Conservation (phyloP, 495 filamentous ascomycete genomes). For the Astrocystis sublimbata region DNA sequence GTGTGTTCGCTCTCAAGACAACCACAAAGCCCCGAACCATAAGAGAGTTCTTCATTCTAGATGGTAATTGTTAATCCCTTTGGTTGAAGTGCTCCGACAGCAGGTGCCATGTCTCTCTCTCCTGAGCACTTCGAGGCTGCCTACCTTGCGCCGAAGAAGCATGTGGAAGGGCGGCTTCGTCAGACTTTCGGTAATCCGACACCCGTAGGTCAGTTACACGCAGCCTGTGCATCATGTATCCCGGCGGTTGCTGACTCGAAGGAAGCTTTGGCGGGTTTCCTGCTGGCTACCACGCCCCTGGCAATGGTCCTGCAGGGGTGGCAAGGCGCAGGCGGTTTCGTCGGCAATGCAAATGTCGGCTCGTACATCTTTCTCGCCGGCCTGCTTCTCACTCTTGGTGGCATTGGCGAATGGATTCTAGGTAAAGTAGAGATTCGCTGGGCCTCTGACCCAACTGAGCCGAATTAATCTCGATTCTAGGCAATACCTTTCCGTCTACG, state of each 20-base stretch:
- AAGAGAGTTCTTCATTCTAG: too few relatives aligned
- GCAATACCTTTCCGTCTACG: slow-evolving; percentile 11
- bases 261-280: slow-evolving; percentile 3
- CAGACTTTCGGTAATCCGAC: slow-evolving; percentile 64
- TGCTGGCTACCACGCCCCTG: neutral
- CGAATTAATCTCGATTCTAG: neutral
- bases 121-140: slow-evolving; percentile 66
- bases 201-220: slow-evolving; percentile 39
- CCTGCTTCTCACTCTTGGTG: slow-evolving; percentile 2
- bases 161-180: slow-evolving; percentile 49
- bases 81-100: slow-evolving; percentile 48
- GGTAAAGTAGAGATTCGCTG: neutral
- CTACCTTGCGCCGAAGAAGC: slow-evolving; percentile 61
- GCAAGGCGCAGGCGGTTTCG: slow-evolving; percentile 2
- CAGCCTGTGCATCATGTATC: neutral
- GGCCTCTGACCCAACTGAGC: neutral
- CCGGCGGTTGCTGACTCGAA: neutral
- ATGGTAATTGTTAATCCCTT: too few relatives aligned
- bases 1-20: too few relatives aligned
- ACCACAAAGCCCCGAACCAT: too few relatives aligned
- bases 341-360: slow-evolving; percentile 2
- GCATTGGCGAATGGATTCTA: slow-evolving; percentile 11
- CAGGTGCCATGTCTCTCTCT: slow-evolving; percentile 55
- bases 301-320: neutral
- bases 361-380: slow-evolving; percentile 1